A percentile compares a stretch with the other conserved stretches of the same genome.
Conservation (phyloP, 306 rosid species). For the Castanea crenata region DNA sequence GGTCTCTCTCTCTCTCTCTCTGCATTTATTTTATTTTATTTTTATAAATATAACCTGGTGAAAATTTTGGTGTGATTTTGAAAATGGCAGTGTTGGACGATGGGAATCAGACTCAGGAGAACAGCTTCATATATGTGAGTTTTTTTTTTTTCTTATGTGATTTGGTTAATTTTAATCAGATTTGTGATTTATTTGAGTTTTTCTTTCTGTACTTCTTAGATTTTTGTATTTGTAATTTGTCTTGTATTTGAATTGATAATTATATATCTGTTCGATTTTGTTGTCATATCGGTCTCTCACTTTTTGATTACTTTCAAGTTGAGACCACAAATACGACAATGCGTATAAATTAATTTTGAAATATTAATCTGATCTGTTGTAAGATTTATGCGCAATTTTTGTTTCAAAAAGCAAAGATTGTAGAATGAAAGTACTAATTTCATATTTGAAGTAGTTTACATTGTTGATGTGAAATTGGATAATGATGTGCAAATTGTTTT, state of each 20-base stretch:
- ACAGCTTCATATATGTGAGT: constrained; percentile 82
- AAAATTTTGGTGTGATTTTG: constrained; percentile 9
- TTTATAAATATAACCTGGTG: too few relatives aligned
- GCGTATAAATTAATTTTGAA: background rate
- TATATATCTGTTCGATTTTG: background rate
- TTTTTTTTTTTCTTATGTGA: background rate
- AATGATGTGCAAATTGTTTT: background rate
- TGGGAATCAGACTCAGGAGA: constrained; percentile 73
- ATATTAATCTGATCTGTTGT: background rate
- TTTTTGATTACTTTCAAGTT: background rate
- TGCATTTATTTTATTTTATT: too few relatives aligned
- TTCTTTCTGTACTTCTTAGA: background rate
- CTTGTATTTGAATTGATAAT: background rate
- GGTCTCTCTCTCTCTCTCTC: constrained; percentile 37
- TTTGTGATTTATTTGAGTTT: background rate
- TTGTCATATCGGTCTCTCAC: background rate
- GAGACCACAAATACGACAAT: background rate
- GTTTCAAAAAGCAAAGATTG: too few relatives aligned
- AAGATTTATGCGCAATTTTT: background rate
- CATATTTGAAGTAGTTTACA: too few relatives aligned
- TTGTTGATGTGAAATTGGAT: background rate
- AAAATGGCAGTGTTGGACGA: constrained; percentile 73
- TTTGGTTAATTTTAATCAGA: background rate
- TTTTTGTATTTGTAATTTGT: background rate
- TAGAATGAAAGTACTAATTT: too few relatives aligned